Percentiles rank a stretch among this genome's conserved stretches.
phyloP scores from a whole-genome alignment of 768 basidiomycete genomes.

The Boletus pseudopeckii region DNA sequence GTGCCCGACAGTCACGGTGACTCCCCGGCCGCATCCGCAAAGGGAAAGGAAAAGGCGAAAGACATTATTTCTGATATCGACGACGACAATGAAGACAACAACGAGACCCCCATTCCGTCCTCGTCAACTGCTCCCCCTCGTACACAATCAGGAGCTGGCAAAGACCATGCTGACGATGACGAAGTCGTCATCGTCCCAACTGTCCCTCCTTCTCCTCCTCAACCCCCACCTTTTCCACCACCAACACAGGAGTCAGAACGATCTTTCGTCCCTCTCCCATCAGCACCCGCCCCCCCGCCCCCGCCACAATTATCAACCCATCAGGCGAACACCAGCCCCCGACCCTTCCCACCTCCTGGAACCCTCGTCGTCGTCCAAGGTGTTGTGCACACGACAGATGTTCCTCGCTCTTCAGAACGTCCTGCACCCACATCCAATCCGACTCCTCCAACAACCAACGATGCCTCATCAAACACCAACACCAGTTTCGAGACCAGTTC shows the following conservation, averaged over 20 bases:
- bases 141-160: neutral
- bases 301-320: constrained; percentile 25
- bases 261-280: constrained; percentile 10
- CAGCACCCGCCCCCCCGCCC: constrained; percentile 12
- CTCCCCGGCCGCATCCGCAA: constrained; percentile 22
- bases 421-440: constrained; percentile 15
- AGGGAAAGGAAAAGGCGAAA: constrained; percentile 38
- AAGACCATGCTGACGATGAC: constrained; percentile 13
- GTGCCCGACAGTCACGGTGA: constrained; percentile 29
- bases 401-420: constrained; percentile 37
- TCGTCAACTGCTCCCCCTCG: constrained; percentile 14
- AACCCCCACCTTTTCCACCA: constrained; percentile 10
- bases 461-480: constrained; percentile 3
- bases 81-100: constrained; percentile 3
- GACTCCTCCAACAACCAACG: neutral
- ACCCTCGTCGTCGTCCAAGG: constrained; percentile 83
- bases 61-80: constrained; percentile 11
- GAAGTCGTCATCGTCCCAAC: constrained; percentile 23
- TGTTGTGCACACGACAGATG: constrained; percentile 75
- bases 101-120: constrained; percentile 9
- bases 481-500: constrained; percentile 3
- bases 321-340: constrained; percentile 18
- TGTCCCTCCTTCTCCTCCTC: constrained; percentile 6
- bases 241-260: constrained; percentile 9
- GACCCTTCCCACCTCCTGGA: constrained; percentile 68